A percentile compares a stretch with the other conserved stretches of the same genome.
Evolutionary conservation across 352 stramenopile genomes (phyloP).

Genomic region (Globisporangium recalcitrans): DNA sequence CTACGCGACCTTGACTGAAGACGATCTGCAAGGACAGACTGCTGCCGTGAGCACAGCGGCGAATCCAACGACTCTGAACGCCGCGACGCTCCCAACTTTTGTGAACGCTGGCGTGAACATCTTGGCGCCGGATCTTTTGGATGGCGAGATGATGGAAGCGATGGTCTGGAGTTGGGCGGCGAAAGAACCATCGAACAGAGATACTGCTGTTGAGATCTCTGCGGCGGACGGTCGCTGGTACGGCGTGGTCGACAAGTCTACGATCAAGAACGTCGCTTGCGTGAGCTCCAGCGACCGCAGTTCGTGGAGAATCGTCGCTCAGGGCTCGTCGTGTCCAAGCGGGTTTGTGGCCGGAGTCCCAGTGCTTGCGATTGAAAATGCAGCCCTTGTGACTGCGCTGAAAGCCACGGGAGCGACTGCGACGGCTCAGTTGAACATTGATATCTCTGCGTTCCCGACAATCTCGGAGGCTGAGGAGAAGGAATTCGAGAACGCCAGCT

Average conservation of each 20-base stretch:
- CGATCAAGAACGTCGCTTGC: slow-evolving; percentile 49
- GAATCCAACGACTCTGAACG: slow-evolving; percentile 27
- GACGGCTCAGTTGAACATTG: slow-evolving; percentile 42
- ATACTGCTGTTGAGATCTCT: slow-evolving; percentile 38
- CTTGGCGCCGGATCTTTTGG: slow-evolving; percentile 48
- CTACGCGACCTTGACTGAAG: slow-evolving; percentile 47
- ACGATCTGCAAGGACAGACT: slow-evolving; percentile 18
- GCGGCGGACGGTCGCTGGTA: slow-evolving; percentile 52
- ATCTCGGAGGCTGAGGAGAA: slow-evolving; percentile 43
- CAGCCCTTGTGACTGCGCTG: slow-evolving; percentile 30
- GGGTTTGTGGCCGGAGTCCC: slow-evolving; percentile 32
- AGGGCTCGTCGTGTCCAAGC: slow-evolving; percentile 37
- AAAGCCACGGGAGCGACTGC: slow-evolving; percentile 22
- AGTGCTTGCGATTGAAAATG: slow-evolving; percentile 45
- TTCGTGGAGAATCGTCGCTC: slow-evolving; percentile 40
- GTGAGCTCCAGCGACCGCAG: slow-evolving; percentile 42
- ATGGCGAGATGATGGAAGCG: slow-evolving; percentile 37
- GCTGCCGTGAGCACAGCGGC: slow-evolving; percentile 14
- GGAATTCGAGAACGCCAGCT: slow-evolving; percentile 19
- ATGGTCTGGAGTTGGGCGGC: slow-evolving; percentile 64
- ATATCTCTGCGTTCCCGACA: slow-evolving; percentile 37
- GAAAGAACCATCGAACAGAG: slow-evolving; percentile 38
- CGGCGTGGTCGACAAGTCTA: slow-evolving; percentile 30
- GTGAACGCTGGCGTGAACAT: slow-evolving; percentile 58
- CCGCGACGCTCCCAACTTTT: slow-evolving; percentile 36